Evolutionary conservation across 2,329 filamentous ascomycete species (phyloP), one percentile per base, ranked within the genome.

Genomic region (Cordyceps cateniannulata): DNA sequence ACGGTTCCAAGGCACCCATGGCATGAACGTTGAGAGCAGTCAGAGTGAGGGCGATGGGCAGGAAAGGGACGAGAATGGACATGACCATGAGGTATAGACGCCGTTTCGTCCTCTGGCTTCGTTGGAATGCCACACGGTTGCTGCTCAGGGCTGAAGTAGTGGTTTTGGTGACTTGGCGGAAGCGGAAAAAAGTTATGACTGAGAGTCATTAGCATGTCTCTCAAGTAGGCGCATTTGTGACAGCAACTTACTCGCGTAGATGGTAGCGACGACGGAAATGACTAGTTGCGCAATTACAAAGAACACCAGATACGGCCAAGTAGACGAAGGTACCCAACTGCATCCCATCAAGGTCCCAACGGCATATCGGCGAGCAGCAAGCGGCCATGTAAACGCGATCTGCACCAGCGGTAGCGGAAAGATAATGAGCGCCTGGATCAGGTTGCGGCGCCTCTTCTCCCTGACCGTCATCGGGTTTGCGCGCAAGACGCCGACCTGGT

Each of bases 1-100:
- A 82, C 0, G 76, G 68, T 7, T 65, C 29, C 0, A 75, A 35
- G 2, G 66, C 65, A 1, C 64, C 63, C 51, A 72, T 64, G 38
- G 65, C 35, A 42, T 67, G 58, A 50, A 83, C 67, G 69, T 82
- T 82, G 61, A 69, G 47, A 38, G 71, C 70, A 3, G 77, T 65
- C 6, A 80, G 70, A 27, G 74, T 69, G 48, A 79, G 48, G 63
- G 76, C 70, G 5, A 85, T 65, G 1, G 82, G 82, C 0, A 83
- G 66, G 66, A 82, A 84, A 3, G 81, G 75, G 3, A 79, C 65
- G 1, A 85, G 68, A 63, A 85, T 81, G 47, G 75, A 76, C 14
- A 83, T 59, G 16, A 79, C 76, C 78, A 85, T 82, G 63, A 81
- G 72, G 69, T 84, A 85, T 48, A 86, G 77, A 47, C 81, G 79